A percentile compares a stretch with the other conserved stretches of the same genome.
Conservation (phyloP, 306 rosid genomes). For the Vigna angularis region DNA sequence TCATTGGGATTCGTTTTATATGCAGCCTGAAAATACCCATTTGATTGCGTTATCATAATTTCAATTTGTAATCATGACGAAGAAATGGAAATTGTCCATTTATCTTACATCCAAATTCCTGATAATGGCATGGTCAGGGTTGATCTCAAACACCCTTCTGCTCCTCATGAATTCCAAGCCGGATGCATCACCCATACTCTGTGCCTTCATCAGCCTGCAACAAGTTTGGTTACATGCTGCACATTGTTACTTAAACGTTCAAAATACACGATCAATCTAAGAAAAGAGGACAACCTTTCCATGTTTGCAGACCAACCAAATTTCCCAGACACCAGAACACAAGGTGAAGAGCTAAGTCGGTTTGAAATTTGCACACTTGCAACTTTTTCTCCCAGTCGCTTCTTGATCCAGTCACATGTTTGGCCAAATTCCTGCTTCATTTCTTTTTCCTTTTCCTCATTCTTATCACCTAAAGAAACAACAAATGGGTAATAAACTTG, state of each 20-base stretch:
- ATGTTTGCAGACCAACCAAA: constrained; percentile 99
- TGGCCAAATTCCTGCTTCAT: constrained; percentile 83
- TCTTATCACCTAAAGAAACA: constrained; percentile 77
- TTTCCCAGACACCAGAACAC: constrained; percentile 94
- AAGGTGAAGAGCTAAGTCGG: constrained; percentile 93
- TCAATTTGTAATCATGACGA: background rate
- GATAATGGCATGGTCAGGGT: constrained; percentile 86
- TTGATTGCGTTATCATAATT: constrained; percentile 22
- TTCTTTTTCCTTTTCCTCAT: constrained; percentile 89
- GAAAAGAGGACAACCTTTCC: constrained; percentile 72
- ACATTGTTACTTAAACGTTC: background rate
- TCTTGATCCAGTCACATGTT: constrained; percentile 97
- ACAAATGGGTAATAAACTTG: constrained; percentile 14
- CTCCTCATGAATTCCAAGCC: constrained; percentile 96
- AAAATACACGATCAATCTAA: constrained; percentile 9
- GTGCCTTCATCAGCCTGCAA: constrained; percentile 91
- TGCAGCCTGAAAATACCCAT: constrained; percentile 69
- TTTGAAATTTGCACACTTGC: constrained; percentile 91
- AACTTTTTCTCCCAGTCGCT: constrained; percentile 89
- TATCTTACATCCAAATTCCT: constrained; percentile 80
- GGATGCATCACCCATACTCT: constrained; percentile 82
- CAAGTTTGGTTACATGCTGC: constrained; percentile 36
- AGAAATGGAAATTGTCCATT: background rate
- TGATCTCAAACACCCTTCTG: constrained; percentile 97
- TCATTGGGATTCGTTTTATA: constrained; percentile 74